Evolutionary conservation across 2,329 filamentous ascomycete species (phyloP).

Genomic region (Epichloe typhina): DNA sequence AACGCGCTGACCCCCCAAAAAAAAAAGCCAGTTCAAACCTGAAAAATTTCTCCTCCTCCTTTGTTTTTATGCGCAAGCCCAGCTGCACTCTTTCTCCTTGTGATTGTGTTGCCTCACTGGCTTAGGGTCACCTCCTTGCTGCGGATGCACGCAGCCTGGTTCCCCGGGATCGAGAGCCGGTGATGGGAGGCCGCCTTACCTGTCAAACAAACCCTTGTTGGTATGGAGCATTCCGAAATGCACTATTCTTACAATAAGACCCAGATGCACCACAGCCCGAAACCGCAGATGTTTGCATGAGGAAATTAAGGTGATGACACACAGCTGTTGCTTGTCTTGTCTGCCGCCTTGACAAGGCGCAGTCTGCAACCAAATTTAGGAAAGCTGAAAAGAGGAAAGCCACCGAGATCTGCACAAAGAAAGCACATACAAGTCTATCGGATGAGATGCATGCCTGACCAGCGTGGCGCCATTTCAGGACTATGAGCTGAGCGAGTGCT

Average conservation of each 20-base stretch:
- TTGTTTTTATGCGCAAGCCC: background rate
- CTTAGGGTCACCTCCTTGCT: background rate
- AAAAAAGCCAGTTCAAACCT: background rate
- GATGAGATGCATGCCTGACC: slow-evolving; percentile 60
- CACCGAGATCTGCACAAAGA: background rate
- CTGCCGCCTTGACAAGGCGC: background rate
- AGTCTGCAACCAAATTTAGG: background rate
- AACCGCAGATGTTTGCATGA: background rate
- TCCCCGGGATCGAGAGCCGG: background rate
- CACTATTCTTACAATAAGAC: background rate
- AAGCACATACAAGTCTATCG: slow-evolving; percentile 42
- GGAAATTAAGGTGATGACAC: background rate
- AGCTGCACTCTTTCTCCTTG: background rate
- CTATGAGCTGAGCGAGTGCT: slow-evolving; percentile 47
- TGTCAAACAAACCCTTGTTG: background rate
- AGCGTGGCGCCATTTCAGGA: slow-evolving; percentile 57
- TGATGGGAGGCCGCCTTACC: background rate
- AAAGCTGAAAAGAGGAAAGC: background rate
- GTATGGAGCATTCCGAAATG: background rate
- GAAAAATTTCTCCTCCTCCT: background rate
- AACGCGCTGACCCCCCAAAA: background rate
- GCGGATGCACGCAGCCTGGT: slow-evolving; percentile 1
- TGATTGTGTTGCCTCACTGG: background rate
- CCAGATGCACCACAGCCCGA: background rate
- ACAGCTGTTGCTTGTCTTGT: background rate